A percentile compares a stretch with the other conserved stretches of the same genome.
Evolutionary conservation across 805 yeast genomes (phyloP).

Genomic region (Nakazawaea ambrosiae): DNA sequence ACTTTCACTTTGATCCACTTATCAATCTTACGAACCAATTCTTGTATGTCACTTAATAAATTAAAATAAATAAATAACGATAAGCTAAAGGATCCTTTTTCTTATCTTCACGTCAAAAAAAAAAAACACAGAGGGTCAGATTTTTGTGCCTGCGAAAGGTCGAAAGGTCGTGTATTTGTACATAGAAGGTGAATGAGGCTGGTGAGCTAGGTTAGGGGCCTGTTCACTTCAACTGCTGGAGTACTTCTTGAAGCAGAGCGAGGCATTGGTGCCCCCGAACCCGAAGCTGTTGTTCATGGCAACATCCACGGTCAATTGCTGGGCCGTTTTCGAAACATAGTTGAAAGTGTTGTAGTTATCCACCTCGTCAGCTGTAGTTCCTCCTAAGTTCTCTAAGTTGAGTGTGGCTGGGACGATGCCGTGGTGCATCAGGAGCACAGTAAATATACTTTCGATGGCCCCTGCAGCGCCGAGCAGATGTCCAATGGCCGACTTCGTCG

Average conservation of each 20-base stretch:
- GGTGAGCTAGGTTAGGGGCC: no score
- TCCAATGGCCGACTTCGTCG: constrained; percentile 90
- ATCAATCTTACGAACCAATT: no score
- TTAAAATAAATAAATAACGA: no score
- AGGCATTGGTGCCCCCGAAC: constrained; percentile 93
- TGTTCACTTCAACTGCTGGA: no score
- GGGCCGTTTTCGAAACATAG: constrained; percentile 47
- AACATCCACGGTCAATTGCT: constrained; percentile 32
- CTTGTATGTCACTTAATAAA: no score
- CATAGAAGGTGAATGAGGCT: no score
- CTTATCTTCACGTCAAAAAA: no score
- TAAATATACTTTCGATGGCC: constrained; percentile 81
- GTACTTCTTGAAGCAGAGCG: constrained; percentile 53
- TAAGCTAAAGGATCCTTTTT: no score
- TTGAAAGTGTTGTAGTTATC: constrained; percentile 29
- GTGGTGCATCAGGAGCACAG: constrained; percentile 56
- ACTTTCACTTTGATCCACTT: no score
- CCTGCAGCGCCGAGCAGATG: constrained; percentile 97
- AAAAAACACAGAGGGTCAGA: no score
- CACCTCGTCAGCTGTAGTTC: constrained; percentile 35
- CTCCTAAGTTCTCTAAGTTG: constrained; percentile 53
- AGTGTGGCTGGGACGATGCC: constrained; percentile 71
- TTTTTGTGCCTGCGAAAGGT: no score
- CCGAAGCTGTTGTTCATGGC: constrained; percentile 92
- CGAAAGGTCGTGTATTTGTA: no score